Evolutionary conservation across 2,329 filamentous ascomycete genomes (phyloP).

Genomic region (Triangularia verruculosa): DNA sequence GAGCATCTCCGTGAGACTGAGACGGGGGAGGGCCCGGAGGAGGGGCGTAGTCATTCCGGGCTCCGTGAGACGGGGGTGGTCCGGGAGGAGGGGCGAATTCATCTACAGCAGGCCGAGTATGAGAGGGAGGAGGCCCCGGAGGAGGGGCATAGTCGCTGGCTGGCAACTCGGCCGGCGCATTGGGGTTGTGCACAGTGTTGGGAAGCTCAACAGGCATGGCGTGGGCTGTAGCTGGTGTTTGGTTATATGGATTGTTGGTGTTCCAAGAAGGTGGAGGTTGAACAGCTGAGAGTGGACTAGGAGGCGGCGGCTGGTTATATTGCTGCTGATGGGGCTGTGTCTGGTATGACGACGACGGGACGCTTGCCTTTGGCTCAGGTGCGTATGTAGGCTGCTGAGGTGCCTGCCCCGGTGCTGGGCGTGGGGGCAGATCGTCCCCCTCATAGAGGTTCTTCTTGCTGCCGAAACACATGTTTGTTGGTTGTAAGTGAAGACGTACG

Average conservation of each 20-base stretch:
- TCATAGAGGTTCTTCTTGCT: conserved; percentile 37
- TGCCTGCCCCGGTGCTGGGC: conserved; percentile 33
- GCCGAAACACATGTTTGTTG: conserved; percentile 48
- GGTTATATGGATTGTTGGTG: conserved; percentile 19
- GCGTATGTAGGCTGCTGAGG: conserved; percentile 28
- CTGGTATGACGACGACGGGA: conserved; percentile 16
- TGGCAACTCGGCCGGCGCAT: conserved; percentile 21
- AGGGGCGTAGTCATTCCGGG: conserved; percentile 10
- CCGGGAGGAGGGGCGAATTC: conserved; percentile 29
- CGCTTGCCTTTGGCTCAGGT: conserved; percentile 17
- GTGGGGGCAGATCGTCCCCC: conserved; percentile 39
- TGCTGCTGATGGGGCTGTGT: conserved; percentile 15
- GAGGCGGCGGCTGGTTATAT: conserved; percentile 1
- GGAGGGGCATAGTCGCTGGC: conserved; percentile 27
- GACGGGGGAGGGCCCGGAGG: conserved; percentile 23
- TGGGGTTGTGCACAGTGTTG: neutral
- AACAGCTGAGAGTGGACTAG: conserved; percentile 1
- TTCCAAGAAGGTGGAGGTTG: conserved; percentile 16
- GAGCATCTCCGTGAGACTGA: conserved; percentile 15
- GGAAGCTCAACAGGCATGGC: conserved; percentile 9
- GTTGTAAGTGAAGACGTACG: neutral
- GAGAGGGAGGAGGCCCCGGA: conserved; percentile 21
- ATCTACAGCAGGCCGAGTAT: neutral
- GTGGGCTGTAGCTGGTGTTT: conserved; percentile 26
- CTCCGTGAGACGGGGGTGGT: conserved; percentile 27